phyloP scores from a whole-genome alignment of 2,329 filamentous ascomycete genomes.

The Diaporthe caulivora region DNA sequence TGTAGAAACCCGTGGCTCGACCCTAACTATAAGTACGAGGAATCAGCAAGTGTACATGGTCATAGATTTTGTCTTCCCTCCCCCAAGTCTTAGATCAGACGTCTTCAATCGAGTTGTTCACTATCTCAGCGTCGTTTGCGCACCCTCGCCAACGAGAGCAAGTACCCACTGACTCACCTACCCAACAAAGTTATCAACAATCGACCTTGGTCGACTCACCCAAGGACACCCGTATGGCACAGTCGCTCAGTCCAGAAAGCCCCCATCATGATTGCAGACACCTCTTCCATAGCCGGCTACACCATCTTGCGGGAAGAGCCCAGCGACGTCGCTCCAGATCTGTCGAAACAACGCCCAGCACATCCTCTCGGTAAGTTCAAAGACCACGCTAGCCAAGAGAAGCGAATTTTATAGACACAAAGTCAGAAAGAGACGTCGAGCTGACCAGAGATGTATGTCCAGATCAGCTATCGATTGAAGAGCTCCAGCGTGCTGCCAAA shows the following conservation, averaged over 20 bases:
- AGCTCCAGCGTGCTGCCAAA: constrained; percentile 64
- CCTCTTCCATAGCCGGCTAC: constrained; percentile 58
- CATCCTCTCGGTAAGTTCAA: constrained; percentile 53
- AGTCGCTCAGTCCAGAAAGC: constrained; percentile 28
- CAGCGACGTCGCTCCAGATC: constrained; percentile 51
- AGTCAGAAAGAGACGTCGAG: neutral
- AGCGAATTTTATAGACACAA: neutral
- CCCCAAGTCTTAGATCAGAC: neutral
- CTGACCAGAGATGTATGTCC: constrained; percentile 34
- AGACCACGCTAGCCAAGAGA: neutral
- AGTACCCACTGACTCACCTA: too few species aligned
- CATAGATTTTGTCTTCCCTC: neutral
- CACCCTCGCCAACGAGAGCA: neutral
- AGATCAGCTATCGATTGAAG: constrained; percentile 66
- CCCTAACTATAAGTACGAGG: neutral
- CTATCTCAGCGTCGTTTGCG: neutral
- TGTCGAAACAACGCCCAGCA: constrained; percentile 47
- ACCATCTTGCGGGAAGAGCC: constrained; percentile 59
- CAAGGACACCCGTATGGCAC: constrained; percentile 17
- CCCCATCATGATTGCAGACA: constrained; percentile 56
- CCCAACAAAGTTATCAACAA: neutral
- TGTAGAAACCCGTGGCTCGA: neutral
- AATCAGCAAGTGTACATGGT: neutral
- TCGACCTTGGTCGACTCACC: constrained; percentile 12
- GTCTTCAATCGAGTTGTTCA: neutral